A percentile compares a stretch with the other conserved stretches of the same genome.
Evolutionary conservation across 2,329 filamentous ascomycete genomes (phyloP).

Genomic region (Celoporthe dispersa): DNA sequence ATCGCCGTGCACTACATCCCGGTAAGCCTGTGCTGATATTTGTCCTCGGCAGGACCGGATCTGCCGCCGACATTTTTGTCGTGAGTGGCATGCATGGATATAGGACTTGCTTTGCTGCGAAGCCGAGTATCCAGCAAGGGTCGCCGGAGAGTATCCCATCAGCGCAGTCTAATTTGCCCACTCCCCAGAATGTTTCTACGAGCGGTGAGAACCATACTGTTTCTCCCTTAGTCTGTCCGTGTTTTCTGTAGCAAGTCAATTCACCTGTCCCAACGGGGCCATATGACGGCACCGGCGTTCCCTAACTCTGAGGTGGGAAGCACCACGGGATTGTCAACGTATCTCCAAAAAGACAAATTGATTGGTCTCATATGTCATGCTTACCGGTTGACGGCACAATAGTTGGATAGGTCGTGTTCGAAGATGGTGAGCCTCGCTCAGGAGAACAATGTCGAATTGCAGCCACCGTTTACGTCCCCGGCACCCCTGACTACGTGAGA

Average conservation of each 20-base stretch:
- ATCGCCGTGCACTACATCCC: not conserved
- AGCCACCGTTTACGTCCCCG: not conserved
- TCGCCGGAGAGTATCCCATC: not conserved
- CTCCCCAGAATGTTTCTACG: too few species aligned
- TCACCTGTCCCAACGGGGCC: not conserved
- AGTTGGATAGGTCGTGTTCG: not conserved
- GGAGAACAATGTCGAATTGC: not conserved
- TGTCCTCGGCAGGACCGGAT: constrained; percentile 33
- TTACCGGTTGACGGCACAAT: not conserved
- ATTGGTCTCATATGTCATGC: not conserved
- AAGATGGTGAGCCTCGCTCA: not conserved
- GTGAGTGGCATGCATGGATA: not conserved
- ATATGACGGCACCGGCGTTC: not conserved
- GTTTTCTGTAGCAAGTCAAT: not conserved
- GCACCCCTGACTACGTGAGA: not conserved
- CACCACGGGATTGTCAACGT: too few species aligned
- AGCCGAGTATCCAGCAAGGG: not conserved
- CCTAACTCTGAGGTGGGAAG: not conserved
- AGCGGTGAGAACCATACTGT: too few species aligned
- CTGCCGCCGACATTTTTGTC: constrained; percentile 36
- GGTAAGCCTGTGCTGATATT: constrained; percentile 10
- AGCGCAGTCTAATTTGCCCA: not conserved
- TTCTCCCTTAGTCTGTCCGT: not conserved
- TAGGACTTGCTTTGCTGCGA: not conserved
- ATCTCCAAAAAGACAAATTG: not conserved